Base-by-base conservation (phyloP, 148 eudicot genomes). In the Rhododendron vialii region DNA sequence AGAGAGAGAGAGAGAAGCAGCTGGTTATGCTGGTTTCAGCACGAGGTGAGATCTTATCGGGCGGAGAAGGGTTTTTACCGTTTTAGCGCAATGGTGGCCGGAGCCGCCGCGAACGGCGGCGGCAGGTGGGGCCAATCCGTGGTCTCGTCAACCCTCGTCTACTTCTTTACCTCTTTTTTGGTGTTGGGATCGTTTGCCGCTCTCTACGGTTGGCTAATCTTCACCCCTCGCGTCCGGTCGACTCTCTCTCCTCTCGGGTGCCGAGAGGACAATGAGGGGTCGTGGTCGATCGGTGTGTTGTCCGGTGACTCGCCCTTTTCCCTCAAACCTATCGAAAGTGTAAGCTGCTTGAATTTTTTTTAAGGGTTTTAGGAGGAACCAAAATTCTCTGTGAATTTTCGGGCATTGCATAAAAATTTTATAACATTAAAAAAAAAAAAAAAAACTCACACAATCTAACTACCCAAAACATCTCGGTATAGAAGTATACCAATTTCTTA, bases 221-320 rank as follows among this genome's bases (percentile, higher is more conserved):
- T 93, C 86, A 83, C 90, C 50, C 93, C 97, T 28, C 87, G 86
- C 84, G 87, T 86, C 50, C 86, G 79, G 28, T 48, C 86, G 67
- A 85, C 82, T 53, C 47, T 89, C 30, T 80, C 90, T 26, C 61
- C 90, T 51, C 12, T 87, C 24, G 94, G 95, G 0, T 96, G 99
- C 69, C 88, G 86, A 45, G 92, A 87, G 51, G 99, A 96, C 87
- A 90, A 87, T 82, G 99, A 96, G 84, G 99, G 99, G 7, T 95
- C 99, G 0, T 96, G 99, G 98, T 89, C 99, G 1, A 88, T 96
- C 47, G 99, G 99, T 77, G 89, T 96, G 61, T 96, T 92, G 90
- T 95, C 92, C 82, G 99, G 99, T 24, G 88, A 89, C 84, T 92
- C 98, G 3, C 99, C 98, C 24, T 96, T 96, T 83, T 78, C 92